Percentiles rank a stretch among this genome's conserved stretches.
Evolutionary conservation across 139 green algal genomes (phyloP).

Genomic region (Chlamydomonas eustigma): DNA sequence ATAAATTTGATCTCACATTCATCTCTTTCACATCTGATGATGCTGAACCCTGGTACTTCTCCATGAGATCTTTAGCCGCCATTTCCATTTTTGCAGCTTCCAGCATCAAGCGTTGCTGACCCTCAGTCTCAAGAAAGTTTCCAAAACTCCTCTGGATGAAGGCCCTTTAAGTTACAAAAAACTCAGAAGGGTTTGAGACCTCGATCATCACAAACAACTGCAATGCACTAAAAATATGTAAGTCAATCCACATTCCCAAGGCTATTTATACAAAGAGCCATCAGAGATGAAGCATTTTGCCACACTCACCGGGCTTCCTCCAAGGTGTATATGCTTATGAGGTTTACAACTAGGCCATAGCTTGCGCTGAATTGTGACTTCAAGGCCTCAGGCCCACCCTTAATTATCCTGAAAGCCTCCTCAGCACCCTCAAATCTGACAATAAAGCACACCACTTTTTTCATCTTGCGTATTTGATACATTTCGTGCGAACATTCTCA

Average conservation of each 20-base stretch:
- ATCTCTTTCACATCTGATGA: slow-evolving; percentile 21
- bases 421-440: slow-evolving; percentile 72
- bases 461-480: too few species aligned
- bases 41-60: slow-evolving; percentile 16
- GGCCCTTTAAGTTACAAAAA: background rate
- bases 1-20: slow-evolving; percentile 18
- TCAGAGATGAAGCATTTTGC: too few species aligned
- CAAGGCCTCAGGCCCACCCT: slow-evolving; percentile 70
- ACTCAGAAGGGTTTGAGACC: background rate
- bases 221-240: too few species aligned
- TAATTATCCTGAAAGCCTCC: slow-evolving; percentile 64
- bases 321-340: slow-evolving; percentile 69
- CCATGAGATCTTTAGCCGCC: slow-evolving; percentile 21
- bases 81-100: slow-evolving; percentile 27
- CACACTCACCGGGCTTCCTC: slow-evolving; percentile 47
- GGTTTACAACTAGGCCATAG: slow-evolving; percentile 86
- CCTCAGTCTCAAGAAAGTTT: slow-evolving; percentile 32
- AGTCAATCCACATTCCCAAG: too few species aligned
- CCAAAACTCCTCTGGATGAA: slow-evolving; percentile 22
- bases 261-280: too few species aligned
- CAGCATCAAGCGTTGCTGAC: background rate
- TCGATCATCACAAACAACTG: too few species aligned
- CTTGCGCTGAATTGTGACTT: slow-evolving; percentile 61
- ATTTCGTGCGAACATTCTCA: too few species aligned
- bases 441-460: too few species aligned